Percentiles rank a stretch among this genome's conserved stretches.
phyloP scores from a whole-genome alignment of 2,329 filamentous ascomycete genomes.

The Colletotrichum euphorbiae region DNA sequence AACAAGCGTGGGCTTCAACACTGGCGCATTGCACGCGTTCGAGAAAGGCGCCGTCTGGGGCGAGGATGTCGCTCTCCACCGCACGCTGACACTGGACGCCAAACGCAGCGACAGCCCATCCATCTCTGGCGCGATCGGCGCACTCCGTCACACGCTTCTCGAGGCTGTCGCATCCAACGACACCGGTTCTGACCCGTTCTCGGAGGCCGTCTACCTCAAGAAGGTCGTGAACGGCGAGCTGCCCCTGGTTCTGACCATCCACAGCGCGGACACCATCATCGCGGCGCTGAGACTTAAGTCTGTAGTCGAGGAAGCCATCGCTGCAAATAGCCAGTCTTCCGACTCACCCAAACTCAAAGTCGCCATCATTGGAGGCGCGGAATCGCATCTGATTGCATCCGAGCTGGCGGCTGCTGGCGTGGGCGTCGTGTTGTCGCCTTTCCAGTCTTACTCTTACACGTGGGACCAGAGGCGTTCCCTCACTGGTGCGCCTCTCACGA shows the following conservation, averaged over 20 bases:
- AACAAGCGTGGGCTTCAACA: slow-evolving; percentile 69
- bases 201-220: slow-evolving; percentile 62
- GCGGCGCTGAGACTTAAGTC: slow-evolving; percentile 69
- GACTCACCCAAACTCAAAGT: slow-evolving; percentile 56
- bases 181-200: slow-evolving; percentile 54
- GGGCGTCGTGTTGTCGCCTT: slow-evolving; percentile 69
- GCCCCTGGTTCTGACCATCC: slow-evolving; percentile 68
- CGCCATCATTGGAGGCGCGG: slow-evolving; percentile 71
- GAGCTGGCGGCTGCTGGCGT: slow-evolving; percentile 68
- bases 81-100: slow-evolving; percentile 63
- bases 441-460: slow-evolving; percentile 63
- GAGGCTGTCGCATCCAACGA: slow-evolving; percentile 57
- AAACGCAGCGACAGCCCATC: slow-evolving; percentile 60
- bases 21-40: slow-evolving; percentile 59
- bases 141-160: slow-evolving; percentile 65
- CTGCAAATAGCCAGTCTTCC: slow-evolving; percentile 37
- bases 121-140: slow-evolving; percentile 65
- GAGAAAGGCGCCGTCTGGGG: slow-evolving; percentile 64
- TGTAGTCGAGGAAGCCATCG: slow-evolving; percentile 60
- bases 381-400: slow-evolving; percentile 69
- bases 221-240: slow-evolving; percentile 65
- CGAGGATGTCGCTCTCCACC: slow-evolving; percentile 67
- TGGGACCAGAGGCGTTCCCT: slow-evolving; percentile 74
- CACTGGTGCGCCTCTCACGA: slow-evolving; percentile 73
- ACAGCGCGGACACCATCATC: slow-evolving; percentile 73